phyloP scores from a whole-genome alignment of 306 rosid genomes.

The Calophaca sinica region DNA sequence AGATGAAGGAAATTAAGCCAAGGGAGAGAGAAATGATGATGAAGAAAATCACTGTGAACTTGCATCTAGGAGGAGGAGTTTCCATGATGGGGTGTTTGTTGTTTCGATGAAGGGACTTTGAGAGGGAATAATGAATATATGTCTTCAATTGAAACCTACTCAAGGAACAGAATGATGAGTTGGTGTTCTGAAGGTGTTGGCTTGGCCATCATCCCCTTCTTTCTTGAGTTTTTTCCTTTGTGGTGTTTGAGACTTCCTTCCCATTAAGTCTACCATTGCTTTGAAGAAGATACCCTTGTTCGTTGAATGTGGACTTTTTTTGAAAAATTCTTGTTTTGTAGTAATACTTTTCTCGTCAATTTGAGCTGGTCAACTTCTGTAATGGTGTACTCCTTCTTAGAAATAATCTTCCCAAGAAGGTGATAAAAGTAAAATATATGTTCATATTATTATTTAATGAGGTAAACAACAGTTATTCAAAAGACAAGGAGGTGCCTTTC shows the following conservation, averaged over 20 bases:
- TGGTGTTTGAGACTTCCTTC: slow-evolving; percentile 48
- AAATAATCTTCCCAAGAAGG: too few species aligned
- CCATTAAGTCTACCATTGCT: slow-evolving; percentile 49
- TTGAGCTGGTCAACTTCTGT: slow-evolving; percentile 45
- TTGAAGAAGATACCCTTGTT: slow-evolving; percentile 53
- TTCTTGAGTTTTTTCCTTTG: slow-evolving; percentile 28
- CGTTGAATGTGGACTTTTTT: slow-evolving; percentile 31
- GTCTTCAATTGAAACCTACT: slow-evolving; percentile 48
- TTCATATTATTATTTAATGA: too few species aligned
- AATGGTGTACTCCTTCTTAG: background rate
- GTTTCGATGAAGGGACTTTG: slow-evolving; percentile 35
- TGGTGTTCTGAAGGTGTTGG: background rate
- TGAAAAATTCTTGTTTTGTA: slow-evolving; percentile 21
- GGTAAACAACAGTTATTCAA: too few species aligned
- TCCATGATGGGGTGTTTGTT: slow-evolving; percentile 54
- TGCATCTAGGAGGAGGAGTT: slow-evolving; percentile 42
- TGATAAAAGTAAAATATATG: too few species aligned
- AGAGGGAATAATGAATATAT: slow-evolving; percentile 6
- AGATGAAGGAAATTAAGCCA: slow-evolving; percentile 60
- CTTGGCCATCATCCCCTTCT: background rate
- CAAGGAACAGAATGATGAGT: slow-evolving; percentile 46
- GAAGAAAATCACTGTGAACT: slow-evolving; percentile 40
- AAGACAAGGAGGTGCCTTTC: too few species aligned
- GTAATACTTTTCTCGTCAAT: background rate
- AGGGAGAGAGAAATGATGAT: slow-evolving; percentile 56